Evolutionary conservation across 2,329 filamentous ascomycete species (phyloP).

Genomic region (Pyrenophora graminea): DNA sequence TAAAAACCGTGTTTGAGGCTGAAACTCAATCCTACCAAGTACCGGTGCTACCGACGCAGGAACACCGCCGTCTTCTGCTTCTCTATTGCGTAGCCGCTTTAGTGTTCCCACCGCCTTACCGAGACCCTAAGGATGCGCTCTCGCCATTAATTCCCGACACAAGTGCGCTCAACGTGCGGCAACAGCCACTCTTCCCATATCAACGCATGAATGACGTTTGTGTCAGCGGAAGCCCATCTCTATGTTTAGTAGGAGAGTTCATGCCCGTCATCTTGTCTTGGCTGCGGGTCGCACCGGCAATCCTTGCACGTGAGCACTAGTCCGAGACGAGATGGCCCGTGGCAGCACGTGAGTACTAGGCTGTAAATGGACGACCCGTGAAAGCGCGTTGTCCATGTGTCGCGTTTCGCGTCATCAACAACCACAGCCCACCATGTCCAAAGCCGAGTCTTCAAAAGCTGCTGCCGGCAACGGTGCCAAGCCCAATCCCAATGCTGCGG

Average conservation of each 20-base stretch:
- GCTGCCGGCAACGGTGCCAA: constrained; percentile 51
- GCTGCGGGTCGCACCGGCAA: background rate
- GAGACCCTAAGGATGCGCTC: too few relatives aligned
- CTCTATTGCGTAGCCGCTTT: background rate
- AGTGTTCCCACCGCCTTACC: too few relatives aligned
- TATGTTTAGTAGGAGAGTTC: constrained; percentile 2
- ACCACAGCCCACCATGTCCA: constrained; percentile 47
- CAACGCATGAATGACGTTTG: too few relatives aligned
- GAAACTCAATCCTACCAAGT: constrained; percentile 1
- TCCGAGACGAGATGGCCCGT: background rate
- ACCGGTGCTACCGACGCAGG: too few relatives aligned
- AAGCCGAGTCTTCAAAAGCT: constrained; percentile 56
- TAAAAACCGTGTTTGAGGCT: constrained; percentile 12
- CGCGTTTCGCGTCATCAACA: constrained; percentile 30
- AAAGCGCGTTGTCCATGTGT: constrained; percentile 21
- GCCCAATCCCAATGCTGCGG: constrained; percentile 46
- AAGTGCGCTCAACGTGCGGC: too few relatives aligned
- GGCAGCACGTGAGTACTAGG: constrained; percentile 22
- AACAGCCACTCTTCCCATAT: too few relatives aligned
- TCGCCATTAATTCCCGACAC: too few relatives aligned
- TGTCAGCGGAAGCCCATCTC: background rate
- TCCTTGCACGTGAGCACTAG: constrained; percentile 1
- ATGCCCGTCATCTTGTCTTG: background rate
- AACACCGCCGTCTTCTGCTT: too few relatives aligned
- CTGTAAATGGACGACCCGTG: constrained; percentile 17